Conservation (phyloP, 129 eudicot species). For the Sambucus nigra region DNA sequence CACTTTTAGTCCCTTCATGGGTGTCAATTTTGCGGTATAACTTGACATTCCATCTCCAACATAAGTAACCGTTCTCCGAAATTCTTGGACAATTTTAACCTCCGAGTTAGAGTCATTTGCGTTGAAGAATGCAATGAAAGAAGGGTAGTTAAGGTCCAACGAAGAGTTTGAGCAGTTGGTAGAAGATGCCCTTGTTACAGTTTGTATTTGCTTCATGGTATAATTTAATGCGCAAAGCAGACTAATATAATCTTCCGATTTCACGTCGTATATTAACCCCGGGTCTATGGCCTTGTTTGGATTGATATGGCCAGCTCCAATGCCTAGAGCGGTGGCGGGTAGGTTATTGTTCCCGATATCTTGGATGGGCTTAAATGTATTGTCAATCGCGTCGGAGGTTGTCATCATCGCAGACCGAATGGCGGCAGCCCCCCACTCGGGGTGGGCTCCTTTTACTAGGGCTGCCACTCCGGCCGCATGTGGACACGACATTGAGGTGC, state of each 20-base stretch:
- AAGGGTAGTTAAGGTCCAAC: slow-evolving; percentile 70
- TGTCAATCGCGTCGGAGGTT: slow-evolving; percentile 43
- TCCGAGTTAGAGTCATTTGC: slow-evolving; percentile 10
- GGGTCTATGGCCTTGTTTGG: slow-evolving; percentile 82
- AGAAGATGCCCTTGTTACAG: slow-evolving; percentile 33
- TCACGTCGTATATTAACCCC: slow-evolving; percentile 51
- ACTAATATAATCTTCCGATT: slow-evolving; percentile 35
- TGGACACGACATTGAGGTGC: slow-evolving; percentile 81
- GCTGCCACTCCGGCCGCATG: slow-evolving; percentile 74
- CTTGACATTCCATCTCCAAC: slow-evolving; percentile 34
- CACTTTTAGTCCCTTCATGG: slow-evolving; percentile 30
- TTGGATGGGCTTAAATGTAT: slow-evolving; percentile 39
- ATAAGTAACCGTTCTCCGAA: slow-evolving; percentile 50
- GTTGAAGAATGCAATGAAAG: slow-evolving; percentile 55
- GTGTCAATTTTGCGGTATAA: slow-evolving; percentile 30
- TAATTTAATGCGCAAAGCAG: slow-evolving; percentile 61
- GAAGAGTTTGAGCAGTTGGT: slow-evolving; percentile 44
- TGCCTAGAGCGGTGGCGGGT: slow-evolving; percentile 50
- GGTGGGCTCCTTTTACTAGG: slow-evolving; percentile 46
- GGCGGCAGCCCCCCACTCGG: slow-evolving; percentile 64
- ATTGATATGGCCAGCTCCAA: slow-evolving; percentile 67
- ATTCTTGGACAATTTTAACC: slow-evolving; percentile 16
- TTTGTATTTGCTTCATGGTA: slow-evolving; percentile 40
- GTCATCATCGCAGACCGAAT: slow-evolving; percentile 87
- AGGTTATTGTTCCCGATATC: slow-evolving; percentile 30